Conservation (phyloP, 805 yeast genomes). For the Spathaspora boniae region DNA sequence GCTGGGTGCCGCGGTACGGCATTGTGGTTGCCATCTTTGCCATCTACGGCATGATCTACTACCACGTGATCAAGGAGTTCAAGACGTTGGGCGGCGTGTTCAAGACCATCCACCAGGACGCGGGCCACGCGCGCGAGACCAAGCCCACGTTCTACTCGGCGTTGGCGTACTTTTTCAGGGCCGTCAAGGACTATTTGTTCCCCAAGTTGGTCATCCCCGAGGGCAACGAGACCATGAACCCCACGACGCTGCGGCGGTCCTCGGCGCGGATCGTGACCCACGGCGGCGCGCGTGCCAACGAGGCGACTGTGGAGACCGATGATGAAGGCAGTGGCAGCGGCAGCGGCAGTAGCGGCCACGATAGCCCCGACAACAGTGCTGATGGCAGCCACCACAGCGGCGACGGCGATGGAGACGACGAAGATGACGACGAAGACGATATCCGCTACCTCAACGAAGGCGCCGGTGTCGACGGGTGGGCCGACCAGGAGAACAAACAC, state of each 20-base stretch:
- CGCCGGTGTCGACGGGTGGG: too few species aligned
- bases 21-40: constrained; percentile 59
- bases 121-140: constrained; percentile 9
- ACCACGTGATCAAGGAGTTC: constrained; percentile 65
- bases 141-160: constrained; percentile 34
- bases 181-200: constrained; percentile 20
- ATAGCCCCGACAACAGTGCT: constrained; percentile 28
- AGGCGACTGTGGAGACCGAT: background rate
- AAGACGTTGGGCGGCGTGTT: constrained; percentile 49
- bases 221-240: constrained; percentile 2
- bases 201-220: constrained; percentile 30
- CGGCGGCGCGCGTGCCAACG: background rate
- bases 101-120: constrained; percentile 24
- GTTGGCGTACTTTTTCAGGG: constrained; percentile 23
- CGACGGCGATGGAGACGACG: constrained; percentile 18
- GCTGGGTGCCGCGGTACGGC: constrained; percentile 80
- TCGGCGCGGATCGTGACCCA: background rate
- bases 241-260: constrained; percentile 9
- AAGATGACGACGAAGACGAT: constrained; percentile 15
- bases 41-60: constrained; percentile 68
- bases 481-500: too few species aligned
- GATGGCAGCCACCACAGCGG: constrained; percentile 11
- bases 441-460: constrained; percentile 9
- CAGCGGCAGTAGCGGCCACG: constrained; percentile 9
- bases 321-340: too few species aligned